Evolutionary conservation across 75 land plant species (phyloP), one percentile per base, ranked within the genome.

Genomic region (Pinus albicaulis): DNA sequence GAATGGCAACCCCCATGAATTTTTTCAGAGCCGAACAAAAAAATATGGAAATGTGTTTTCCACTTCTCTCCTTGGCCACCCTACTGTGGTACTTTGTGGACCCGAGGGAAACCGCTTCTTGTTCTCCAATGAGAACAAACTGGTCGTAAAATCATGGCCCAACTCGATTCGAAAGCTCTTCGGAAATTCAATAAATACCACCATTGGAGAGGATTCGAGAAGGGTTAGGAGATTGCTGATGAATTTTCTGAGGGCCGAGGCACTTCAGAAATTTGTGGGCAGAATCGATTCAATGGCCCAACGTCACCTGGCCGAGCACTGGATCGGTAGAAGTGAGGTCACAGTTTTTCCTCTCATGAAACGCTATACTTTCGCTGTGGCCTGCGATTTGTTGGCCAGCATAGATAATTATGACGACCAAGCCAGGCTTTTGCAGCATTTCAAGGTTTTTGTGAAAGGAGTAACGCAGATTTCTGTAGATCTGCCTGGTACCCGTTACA

Each of bases 391-490:
- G 17, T 58, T 58, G 3, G n/a, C 59, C 0, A 58, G 59, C 59
- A 20, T 17, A 7, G 11, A 58, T 3, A 8, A 17, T 16, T 3
- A 58, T 16, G 59, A 58, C 20, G 59, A 16, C 59, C 0, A 7
- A 58, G n/a, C 17, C 4, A 16, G n/a, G 59, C 59, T 58, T 58
- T 17, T 10, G 59, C n/a, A 58, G 0, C 59, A 16, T 17, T 58
- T 58, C 11, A 17, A 3, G 59, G 59, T 3, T 6, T 10, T 58
- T 3, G 12, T 58, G 59, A 58, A 58, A 58, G 59, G 59, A 34
- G 15, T 82, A 53, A 26, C 85, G 16, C 60, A 83, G 57, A 34
- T 88, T 10, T 84, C 89, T 11, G 82, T 88, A 7, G 74, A 82
- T 62, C 55, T 85, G 4, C 85, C 84, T 0, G 84, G 84, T 8